Evolutionary conservation across 2,329 filamentous ascomycete species (phyloP).

Genomic region (Nothophaeocryptopus gaeumannii): DNA sequence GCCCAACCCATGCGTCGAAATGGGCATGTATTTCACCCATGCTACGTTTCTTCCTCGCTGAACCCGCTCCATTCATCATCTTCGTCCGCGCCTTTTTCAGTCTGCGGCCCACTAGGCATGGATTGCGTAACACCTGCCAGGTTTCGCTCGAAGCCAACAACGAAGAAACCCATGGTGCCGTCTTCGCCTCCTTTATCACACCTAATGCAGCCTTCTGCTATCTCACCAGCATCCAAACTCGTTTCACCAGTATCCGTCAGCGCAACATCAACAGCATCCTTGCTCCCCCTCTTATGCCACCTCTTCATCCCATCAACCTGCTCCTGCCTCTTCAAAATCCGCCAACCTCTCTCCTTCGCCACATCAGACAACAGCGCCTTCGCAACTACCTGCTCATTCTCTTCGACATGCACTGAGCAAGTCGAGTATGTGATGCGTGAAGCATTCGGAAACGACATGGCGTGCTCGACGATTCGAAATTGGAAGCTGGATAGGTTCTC

Average conservation of each 20-base stretch:
- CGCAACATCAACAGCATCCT: constrained; percentile 38
- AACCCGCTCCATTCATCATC: constrained; percentile 47
- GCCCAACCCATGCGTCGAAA: too few relatives aligned
- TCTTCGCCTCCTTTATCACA: constrained; percentile 76
- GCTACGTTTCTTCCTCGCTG: constrained; percentile 33
- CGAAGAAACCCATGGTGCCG: constrained; percentile 93
- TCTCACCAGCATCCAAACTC: constrained; percentile 20
- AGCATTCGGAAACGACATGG: constrained; percentile 75
- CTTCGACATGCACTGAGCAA: constrained; percentile 80
- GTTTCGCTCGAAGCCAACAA: constrained; percentile 76
- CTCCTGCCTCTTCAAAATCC: constrained; percentile 65
- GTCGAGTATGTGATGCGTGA: constrained; percentile 84
- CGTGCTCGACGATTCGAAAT: constrained; percentile 75
- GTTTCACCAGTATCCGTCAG: neutral
- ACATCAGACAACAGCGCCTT: constrained; percentile 66
- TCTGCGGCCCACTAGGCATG: constrained; percentile 1
- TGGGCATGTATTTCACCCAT: too few relatives aligned
- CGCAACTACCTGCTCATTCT: constrained; percentile 84
- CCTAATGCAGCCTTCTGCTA: constrained; percentile 75
- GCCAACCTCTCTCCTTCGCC: constrained; percentile 70
- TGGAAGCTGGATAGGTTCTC: constrained; percentile 77
- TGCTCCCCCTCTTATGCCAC: constrained; percentile 63
- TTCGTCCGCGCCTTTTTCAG: constrained; percentile 16
- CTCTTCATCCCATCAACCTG: constrained; percentile 73
- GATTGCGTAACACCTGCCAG: neutral